Percentiles rank a stretch among this genome's conserved stretches.
Conservation (phyloP, 2,329 filamentous ascomycete species). For the Hypoxylon sp. region DNA sequence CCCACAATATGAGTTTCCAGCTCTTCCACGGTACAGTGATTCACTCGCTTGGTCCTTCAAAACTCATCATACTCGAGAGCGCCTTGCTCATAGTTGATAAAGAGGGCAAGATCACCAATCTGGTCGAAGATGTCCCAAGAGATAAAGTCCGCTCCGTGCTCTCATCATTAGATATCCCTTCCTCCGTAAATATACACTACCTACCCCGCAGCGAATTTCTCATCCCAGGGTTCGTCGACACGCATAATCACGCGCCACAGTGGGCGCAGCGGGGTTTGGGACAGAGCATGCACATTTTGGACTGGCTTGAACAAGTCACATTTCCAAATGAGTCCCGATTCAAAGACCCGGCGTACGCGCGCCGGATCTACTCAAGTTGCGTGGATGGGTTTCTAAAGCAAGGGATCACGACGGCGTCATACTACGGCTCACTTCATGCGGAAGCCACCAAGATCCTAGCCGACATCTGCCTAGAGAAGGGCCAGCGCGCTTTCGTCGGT, state of each 20-base stretch:
- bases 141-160: conserved; percentile 32
- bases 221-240: conserved; percentile 75
- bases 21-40: conserved; percentile 61
- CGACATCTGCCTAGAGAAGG: conserved; percentile 65
- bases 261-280: conserved; percentile 65
- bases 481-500: conserved; percentile 73
- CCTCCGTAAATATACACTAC: conserved; percentile 46
- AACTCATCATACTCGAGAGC: conserved; percentile 59
- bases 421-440: conserved; percentile 71
- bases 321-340: conserved; percentile 77
- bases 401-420: conserved; percentile 73
- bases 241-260: conserved; percentile 77
- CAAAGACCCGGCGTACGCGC: conserved; percentile 67
- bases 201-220: conserved; percentile 65
- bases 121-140: conserved; percentile 45
- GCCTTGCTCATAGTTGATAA: conserved; percentile 54
- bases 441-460: conserved; percentile 71
- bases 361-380: conserved; percentile 65
- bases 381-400: conserved; percentile 73
- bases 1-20: conserved; percentile 24
- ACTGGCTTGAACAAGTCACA: conserved; percentile 76
- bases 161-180: conserved; percentile 35
- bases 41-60: conserved; percentile 56
- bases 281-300: conserved; percentile 68
- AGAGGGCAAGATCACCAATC: conserved; percentile 49